A percentile compares a stretch with the other conserved stretches of the same genome.
Evolutionary conservation across 345 rosid genomes (phyloP).

Genomic region (Dipteronia sinensis): DNA sequence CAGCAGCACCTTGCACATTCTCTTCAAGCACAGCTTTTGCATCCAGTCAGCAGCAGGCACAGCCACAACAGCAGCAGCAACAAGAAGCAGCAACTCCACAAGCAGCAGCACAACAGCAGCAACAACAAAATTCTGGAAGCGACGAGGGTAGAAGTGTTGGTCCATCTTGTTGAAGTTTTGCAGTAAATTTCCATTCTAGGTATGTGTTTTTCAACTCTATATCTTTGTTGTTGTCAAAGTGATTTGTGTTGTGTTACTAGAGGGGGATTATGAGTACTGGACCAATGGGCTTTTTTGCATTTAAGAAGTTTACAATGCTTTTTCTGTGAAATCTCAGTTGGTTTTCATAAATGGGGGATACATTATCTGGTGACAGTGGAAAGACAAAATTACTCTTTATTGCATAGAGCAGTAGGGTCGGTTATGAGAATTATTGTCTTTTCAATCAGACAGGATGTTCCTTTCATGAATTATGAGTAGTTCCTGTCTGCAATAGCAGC

Average conservation of each 20-base stretch:
- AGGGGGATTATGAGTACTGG: constrained; percentile 15
- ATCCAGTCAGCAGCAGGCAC: constrained; percentile 49
- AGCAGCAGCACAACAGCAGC: constrained; percentile 21
- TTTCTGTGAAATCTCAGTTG: constrained; percentile 11
- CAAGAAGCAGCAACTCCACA: constrained; percentile 27
- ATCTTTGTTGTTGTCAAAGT: not conserved
- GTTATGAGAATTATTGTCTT: constrained; percentile 41
- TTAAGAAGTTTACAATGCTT: constrained; percentile 19
- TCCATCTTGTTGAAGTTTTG: constrained; percentile 41
- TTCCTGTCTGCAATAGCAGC: not conserved
- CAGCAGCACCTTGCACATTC: constrained; percentile 36
- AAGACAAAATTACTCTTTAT: constrained; percentile 30
- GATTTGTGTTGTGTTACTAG: constrained; percentile 16
- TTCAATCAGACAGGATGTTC: constrained; percentile 25
- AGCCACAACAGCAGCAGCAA: not conserved
- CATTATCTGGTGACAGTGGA: constrained; percentile 19
- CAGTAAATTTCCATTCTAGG: constrained; percentile 28
- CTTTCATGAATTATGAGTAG: constrained; percentile 17
- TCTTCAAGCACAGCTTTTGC: constrained; percentile 54
- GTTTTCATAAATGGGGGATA: constrained; percentile 30
- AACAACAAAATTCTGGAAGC: constrained; percentile 49
- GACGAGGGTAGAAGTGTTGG: constrained; percentile 48
- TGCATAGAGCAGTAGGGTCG: constrained; percentile 21
- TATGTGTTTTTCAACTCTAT: constrained; percentile 21
- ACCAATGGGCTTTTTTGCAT: constrained; percentile 15